Evolutionary conservation across 2,329 filamentous ascomycete genomes (phyloP).

Genomic region (Cadophora sp.): DNA sequence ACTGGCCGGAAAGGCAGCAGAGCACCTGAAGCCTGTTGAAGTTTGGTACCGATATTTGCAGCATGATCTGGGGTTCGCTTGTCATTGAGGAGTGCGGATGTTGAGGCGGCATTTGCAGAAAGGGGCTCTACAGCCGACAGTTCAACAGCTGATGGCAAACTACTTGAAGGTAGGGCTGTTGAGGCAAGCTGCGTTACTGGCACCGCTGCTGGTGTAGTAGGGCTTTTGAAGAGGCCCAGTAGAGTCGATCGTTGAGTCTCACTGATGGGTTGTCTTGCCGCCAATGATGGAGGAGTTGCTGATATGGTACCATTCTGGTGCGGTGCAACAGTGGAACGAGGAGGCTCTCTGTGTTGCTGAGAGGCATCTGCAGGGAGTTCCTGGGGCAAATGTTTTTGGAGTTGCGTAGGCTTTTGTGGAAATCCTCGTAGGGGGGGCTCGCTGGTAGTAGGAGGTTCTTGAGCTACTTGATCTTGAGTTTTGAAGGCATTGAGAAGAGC

Average conservation of each 20-base stretch:
- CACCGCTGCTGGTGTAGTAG: conserved; percentile 32
- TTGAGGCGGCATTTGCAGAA: conserved; percentile 32
- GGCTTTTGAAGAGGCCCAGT: conserved; percentile 44
- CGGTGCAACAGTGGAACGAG: conserved; percentile 19
- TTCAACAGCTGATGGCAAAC: conserved; percentile 43
- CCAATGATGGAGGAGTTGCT: conserved; percentile 26
- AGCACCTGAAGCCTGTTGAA: conserved; percentile 38
- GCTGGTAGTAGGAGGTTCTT: conserved; percentile 23
- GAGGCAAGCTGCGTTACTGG: conserved; percentile 29
- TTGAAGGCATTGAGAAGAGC: conserved; percentile 55
- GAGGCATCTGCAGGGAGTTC: conserved; percentile 42
- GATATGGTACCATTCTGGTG: conserved; percentile 20
- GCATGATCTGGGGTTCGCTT: conserved; percentile 34
- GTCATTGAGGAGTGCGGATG: conserved; percentile 33
- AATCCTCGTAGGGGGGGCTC: conserved; percentile 33
- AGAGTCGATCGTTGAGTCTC: conserved; percentile 42
- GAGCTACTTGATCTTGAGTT: conserved; percentile 35
- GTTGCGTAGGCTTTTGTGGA: conserved; percentile 23
- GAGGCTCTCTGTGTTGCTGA: conserved; percentile 21
- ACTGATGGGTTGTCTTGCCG: conserved; percentile 37
- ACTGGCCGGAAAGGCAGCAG: conserved; percentile 42
- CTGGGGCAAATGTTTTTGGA: conserved; percentile 31
- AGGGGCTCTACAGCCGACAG: conserved; percentile 43
- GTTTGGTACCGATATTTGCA: conserved; percentile 28
- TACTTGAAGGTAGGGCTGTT: conserved; percentile 37